Evolutionary conservation across 2,329 filamentous ascomycete genomes (phyloP), one percentile per base, ranked within the genome.

Genomic region (Thyridium curvatum): DNA sequence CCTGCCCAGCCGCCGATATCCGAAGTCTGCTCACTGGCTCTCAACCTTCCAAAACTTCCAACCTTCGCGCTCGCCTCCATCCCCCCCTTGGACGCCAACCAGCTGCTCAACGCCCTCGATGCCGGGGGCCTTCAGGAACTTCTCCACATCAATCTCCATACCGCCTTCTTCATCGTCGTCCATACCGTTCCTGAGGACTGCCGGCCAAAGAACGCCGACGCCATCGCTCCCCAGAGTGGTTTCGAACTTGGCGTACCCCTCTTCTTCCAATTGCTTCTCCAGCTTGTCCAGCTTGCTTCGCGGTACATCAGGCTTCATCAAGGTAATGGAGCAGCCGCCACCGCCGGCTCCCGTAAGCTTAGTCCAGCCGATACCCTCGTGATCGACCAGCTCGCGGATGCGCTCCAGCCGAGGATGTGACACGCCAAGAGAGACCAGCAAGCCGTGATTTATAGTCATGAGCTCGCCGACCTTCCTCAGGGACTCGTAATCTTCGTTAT

Each of bases 281-380:
- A 97, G 66, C 9, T 71, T 65, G 17, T 68, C 61, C 18, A 94
- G 62, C 51, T 75, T 75, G 44, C 76, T 66, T 13, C 58, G 52
- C 7, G 76, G 56, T 2, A 75, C 68, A 21, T 77, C 77, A 0
- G 86, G 85, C 47, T 83, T 84, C 35, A 98, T 70, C 4, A 98
- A 69, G 0, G 91, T 94, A 50, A 98, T 97, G 3, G 90, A 91
- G 61, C 94, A 97, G 3, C 93, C 93, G 41, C 93, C 94, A 12
- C 93, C 94, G 16, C 93, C 93, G 2, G 93, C 93, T 28, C 93
- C 93, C 0, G 93, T 98, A 41, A 98, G 74, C 61, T 98, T 98
- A 12, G 93, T 96, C 90, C 90, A 98, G 21, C 93, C 93, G 40
- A 96, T 85, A 31, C 84, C 85, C 41, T 88, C 78, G 51, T 93